Evolutionary conservation across 768 basidiomycete genomes (phyloP).

Genomic region (Rhodotorula toruloides): DNA sequence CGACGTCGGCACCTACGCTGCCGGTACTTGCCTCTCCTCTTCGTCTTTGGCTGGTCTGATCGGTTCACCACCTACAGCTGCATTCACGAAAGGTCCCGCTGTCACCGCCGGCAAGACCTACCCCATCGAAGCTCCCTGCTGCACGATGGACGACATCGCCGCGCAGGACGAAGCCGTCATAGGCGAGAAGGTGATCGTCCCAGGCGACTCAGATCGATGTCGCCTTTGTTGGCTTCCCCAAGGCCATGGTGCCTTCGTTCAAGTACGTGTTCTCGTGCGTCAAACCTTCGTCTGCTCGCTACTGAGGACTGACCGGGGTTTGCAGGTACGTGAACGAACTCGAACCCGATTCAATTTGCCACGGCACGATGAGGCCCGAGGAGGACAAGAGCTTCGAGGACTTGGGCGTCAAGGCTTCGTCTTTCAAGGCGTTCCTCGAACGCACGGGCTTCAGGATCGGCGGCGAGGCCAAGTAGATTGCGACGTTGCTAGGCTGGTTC

Average conservation of each 20-base stretch:
- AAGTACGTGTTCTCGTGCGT: neutral
- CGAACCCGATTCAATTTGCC: neutral
- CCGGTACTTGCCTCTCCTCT: neutral
- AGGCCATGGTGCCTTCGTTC: too few species aligned
- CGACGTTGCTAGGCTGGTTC: too few species aligned
- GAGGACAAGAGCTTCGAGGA: neutral
- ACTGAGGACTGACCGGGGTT: neutral
- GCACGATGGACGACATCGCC: slow-evolving; percentile 1
- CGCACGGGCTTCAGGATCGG: neutral
- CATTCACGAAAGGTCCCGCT: neutral
- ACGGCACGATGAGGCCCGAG: neutral
- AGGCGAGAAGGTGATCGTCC: slow-evolving; percentile 1
- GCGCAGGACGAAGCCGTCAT: neutral
- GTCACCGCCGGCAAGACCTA: neutral
- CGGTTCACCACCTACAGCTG: too few species aligned
- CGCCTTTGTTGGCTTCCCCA: too few species aligned
- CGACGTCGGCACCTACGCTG: slow-evolving; percentile 11
- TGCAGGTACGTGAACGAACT: neutral
- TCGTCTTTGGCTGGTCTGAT: too few species aligned
- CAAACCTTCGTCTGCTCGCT: neutral
- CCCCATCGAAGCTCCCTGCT: neutral
- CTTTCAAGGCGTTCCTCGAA: neutral
- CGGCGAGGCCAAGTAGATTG: too few species aligned
- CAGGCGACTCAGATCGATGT: neutral
- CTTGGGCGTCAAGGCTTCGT: neutral